Conservation (phyloP, 192 early-diverging fungal genomes). For the Coemansia sp. region DNA sequence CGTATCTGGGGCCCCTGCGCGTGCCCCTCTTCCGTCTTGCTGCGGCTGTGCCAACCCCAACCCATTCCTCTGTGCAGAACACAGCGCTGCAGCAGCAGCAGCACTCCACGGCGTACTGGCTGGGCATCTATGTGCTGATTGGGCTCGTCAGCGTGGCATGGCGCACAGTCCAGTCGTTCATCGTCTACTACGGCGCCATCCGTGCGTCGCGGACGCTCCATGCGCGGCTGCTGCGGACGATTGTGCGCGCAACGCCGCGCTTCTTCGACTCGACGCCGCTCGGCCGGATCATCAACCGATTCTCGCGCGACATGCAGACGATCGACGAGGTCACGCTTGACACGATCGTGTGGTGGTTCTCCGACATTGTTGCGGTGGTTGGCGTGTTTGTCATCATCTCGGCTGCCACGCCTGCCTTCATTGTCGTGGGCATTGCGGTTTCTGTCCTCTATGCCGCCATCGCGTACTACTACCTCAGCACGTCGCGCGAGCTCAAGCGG, state of each 20-base stretch:
- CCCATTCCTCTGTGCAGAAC: no score
- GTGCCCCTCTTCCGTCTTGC: no score
- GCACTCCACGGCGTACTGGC: constrained; percentile 61
- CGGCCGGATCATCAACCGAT: constrained; percentile 83
- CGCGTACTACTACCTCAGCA: constrained; percentile 67
- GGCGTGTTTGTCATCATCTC: constrained; percentile 63
- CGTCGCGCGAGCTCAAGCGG: constrained; percentile 87
- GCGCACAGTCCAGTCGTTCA: constrained; percentile 43
- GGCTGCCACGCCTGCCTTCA: constrained; percentile 67
- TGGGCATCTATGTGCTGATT: constrained; percentile 65
- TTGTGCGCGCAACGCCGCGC: constrained; percentile 69
- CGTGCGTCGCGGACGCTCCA: constrained; percentile 64
- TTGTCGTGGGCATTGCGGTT: constrained; percentile 64
- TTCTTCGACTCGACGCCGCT: constrained; percentile 89
- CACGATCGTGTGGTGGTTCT: constrained; percentile 55
- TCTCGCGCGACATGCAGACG: constrained; percentile 80
- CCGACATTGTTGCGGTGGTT: constrained; percentile 55
- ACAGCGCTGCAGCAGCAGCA: background rate
- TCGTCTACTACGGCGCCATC: constrained; percentile 57
- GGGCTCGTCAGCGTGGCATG: constrained; percentile 49
- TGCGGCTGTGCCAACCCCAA: no score
- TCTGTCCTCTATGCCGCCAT: constrained; percentile 61
- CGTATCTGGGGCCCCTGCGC: background rate
- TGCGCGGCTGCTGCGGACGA: constrained; percentile 54
- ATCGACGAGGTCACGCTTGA: constrained; percentile 68